Evolutionary conservation across 2,329 filamentous ascomycete genomes (phyloP), one percentile per base, ranked within the genome.

Genomic region (Talaromyces sp.): DNA sequence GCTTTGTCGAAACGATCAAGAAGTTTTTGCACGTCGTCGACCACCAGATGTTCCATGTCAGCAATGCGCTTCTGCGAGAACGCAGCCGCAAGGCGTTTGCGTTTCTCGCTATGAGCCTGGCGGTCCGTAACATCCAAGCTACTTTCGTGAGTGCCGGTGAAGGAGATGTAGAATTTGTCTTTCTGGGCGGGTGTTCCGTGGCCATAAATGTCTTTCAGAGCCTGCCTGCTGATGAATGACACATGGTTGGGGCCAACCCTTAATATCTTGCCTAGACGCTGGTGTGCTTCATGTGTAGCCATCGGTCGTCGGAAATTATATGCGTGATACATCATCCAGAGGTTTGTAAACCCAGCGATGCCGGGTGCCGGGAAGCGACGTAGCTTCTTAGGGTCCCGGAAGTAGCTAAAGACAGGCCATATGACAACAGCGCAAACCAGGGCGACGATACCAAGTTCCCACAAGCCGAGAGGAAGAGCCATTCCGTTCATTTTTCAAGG

Each of bases 21-120:
- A 3, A 27, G 10, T 10, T n/a, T 13, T 33, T 60, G 22, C 11
- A 49, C 14, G n/a, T 60, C 39, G 22, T 35, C 24, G 13, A 13
- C 22, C 11, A 60, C 24, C 14, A 60, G 45, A 14, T 60, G 3
- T 37, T 60, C 58, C 19, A 60, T 22, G 22, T 60, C 58, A 11
- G 75, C 72, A 22, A 77, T 68, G 41, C 74, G 73, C 69, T 75
- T 75, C 37, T 73, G 52, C 3, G 75, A 73, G 61, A 73, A 77
- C 1, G 74, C 74, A 4, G 66, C 68, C 1, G 74, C 71, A 8
- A 77, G 60, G 0, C 72, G 69, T 64, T 73, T 75, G 1, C 74
- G 69, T 64, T 77, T 78, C 1, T 71, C 68, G 0, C 68, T 65
- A 64, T 78, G 75, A 13, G 74, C 72, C 2, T 64, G 41, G 68